Evolutionary conservation across 352 stramenopile species (phyloP), one percentile per base, ranked within the genome.

Genomic region (Pythium folliculosum): DNA sequence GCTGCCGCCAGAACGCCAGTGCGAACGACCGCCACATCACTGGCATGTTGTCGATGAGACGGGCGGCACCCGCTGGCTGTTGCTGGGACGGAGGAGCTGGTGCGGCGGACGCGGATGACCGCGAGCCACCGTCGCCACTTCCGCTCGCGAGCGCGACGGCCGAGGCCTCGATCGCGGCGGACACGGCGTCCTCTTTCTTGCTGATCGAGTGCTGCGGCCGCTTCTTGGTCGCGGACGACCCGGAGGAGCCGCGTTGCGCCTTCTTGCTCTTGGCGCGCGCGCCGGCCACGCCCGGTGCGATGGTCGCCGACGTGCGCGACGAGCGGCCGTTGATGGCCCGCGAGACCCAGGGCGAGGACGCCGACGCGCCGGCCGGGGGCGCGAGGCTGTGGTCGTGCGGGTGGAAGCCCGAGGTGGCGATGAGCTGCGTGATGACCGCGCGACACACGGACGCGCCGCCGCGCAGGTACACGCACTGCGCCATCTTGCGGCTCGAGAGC

Each of bases 391-490:
- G 52, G 43, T 72, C 56, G 37, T 76, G 71, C 21, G 80, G 80
- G 38, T 77, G 76, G 55, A 80, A 89, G 17, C 71, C 76, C 19
- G 77, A 69, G 12, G 65, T 74, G 35, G 67, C 82, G 9, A 90
- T 78, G 58, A 83, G 72, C 23, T 75, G 77, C 19, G 67, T 53
- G 7, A 89, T 63, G 23, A 89, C 56, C 2, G 77, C 72, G 38
- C 74, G 66, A 50, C 86, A 89, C 6, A 89, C 67, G 0, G 78
- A 86, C 2, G 71, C 63, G 23, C 70, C 62, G 14, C 80, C 82
- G 10, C 77, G 73, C 32, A 91, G 67, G 43, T 88, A 91, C 30
- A 89, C 49, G 43, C 80, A 87, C 55, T 88, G 82, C 30, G 73
- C 73, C 55, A 79, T 74, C 51, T 86, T 88, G 47, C 80, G 75